These are phyloP conservation scores for Apiospora kogelbergensis DNA, from an alignment of 2,329 filamentous ascomycete species.

Conservation along the genomic window DNA sequence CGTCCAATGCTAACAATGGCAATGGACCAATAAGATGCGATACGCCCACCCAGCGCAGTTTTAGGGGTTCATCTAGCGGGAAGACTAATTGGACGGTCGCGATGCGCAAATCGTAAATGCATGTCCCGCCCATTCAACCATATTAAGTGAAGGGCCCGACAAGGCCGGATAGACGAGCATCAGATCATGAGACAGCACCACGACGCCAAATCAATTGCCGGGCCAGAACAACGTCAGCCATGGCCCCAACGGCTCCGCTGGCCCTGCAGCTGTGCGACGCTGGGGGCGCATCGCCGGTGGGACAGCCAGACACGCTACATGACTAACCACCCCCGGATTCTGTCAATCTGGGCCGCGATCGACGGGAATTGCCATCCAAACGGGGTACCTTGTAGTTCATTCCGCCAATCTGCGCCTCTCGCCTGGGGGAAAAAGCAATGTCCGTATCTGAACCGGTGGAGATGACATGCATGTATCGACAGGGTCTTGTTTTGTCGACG, in stretches of 20 bases:
- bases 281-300: background rate
- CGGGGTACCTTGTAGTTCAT: background rate
- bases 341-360: background rate
- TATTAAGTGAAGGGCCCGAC: background rate
- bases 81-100: background rate
- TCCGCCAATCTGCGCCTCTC: background rate
- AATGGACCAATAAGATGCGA: background rate
- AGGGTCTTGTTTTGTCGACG: background rate
- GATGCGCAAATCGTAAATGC: background rate
- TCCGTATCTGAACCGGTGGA: background rate
- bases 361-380: background rate
- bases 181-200: background rate
- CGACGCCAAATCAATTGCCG: background rate
- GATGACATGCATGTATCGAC: background rate
- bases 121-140: background rate
- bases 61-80: too few relatives aligned
- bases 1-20: too few relatives aligned
- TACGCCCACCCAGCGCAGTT: too few relatives aligned
- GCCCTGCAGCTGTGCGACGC: background rate
- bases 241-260: background rate
- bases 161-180: too few relatives aligned
- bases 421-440: background rate
- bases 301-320: background rate
- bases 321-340: slow-evolving; percentile 1
- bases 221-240: background rate